Evolutionary conservation across 139 green algal species (phyloP).

Genomic region (Chlorella sp.): DNA sequence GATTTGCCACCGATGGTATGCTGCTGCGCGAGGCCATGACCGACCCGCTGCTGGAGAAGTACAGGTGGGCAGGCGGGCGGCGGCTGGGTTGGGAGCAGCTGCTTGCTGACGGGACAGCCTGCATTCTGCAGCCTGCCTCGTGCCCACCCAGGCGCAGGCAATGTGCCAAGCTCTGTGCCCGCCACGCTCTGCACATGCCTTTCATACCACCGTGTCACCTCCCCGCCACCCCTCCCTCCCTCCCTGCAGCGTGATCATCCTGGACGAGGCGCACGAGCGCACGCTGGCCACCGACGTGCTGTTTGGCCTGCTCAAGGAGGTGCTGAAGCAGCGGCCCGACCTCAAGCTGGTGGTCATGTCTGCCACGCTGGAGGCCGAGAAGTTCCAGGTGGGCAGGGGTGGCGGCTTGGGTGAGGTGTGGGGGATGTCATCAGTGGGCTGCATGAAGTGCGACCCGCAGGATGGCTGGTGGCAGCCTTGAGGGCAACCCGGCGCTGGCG

Average conservation of each 20-base stretch:
- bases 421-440: no score
- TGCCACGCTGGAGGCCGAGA: constrained; percentile 98
- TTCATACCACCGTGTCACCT: no score
- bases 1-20: constrained; percentile 98
- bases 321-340: constrained; percentile 88
- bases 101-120: no score
- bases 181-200: no score
- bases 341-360: constrained; percentile 99
- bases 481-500: no score
- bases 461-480: no score
- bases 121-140: no score
- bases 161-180: no score
- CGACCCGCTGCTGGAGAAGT: constrained; percentile 85
- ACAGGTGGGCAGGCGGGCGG: constrained; percentile 48
- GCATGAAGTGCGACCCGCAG: no score
- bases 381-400: constrained; percentile 86
- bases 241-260: constrained; percentile 72
- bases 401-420: not conserved
- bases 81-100: no score
- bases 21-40: constrained; percentile 94
- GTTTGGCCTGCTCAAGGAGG: constrained; percentile 91
- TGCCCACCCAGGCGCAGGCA: no score
- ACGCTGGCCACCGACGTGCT: constrained; percentile 90
- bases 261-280: constrained; percentile 92
- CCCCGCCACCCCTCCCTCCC: not conserved